phyloP scores from a whole-genome alignment of 1,284 basidiomycete species.

The Rhodotorula sp. region DNA sequence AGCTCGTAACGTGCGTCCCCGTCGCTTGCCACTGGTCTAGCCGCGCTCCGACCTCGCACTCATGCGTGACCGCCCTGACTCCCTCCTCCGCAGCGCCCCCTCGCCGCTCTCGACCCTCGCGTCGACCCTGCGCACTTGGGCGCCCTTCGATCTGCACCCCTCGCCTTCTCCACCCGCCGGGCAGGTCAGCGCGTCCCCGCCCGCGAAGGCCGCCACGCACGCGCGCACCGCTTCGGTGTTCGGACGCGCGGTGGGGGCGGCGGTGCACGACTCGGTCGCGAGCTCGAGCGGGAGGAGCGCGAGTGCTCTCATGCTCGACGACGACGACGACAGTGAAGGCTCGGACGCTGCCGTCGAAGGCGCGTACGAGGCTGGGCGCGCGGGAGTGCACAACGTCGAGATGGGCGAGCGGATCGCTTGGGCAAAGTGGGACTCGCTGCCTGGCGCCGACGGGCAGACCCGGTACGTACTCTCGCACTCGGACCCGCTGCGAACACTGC shows the following conservation, averaged over 20 bases:
- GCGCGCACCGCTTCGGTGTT: not conserved
- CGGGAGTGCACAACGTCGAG: not conserved
- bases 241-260: not conserved
- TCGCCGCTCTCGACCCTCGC: constrained; percentile 13
- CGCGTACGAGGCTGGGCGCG: not conserved
- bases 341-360: not conserved
- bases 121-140: constrained; percentile 11
- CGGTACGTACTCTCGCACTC: not conserved
- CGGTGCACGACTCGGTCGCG: not conserved
- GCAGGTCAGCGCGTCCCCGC: not conserved
- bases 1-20: constrained; percentile 4
- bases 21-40: too few species aligned
- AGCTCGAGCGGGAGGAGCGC: not conserved
- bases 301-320: not conserved
- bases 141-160: constrained; percentile 6
- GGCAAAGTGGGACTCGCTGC: constrained; percentile 18
- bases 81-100: constrained; percentile 3
- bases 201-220: not conserved
- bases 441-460: not conserved
- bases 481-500: not conserved
- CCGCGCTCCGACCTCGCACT: not conserved
- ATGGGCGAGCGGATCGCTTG: constrained; percentile 7
- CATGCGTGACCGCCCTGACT: not conserved
- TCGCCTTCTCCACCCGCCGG: too few species aligned
- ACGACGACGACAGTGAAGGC: not conserved